Conservation (phyloP, 2,329 filamentous ascomycete genomes). For the Pseudogymnoascus sp. region DNA sequence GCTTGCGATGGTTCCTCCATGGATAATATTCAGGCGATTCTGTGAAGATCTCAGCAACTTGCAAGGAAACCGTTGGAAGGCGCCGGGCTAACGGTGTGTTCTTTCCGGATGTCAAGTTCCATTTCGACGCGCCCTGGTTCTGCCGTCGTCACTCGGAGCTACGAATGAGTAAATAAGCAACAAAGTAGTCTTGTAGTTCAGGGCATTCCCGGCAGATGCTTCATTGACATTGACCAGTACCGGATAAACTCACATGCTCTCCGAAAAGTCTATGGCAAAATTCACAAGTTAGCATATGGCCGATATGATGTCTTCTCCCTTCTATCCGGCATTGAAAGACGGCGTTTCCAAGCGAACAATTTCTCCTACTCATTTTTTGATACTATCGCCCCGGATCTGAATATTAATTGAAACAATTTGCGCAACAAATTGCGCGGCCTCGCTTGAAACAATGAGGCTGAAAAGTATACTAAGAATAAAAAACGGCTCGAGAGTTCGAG, state of each 20-base stretch:
- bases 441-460: constrained; percentile 8
- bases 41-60: constrained; percentile 27
- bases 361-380: not conserved
- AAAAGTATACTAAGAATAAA: constrained; percentile 4
- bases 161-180: not conserved
- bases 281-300: not conserved
- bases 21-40: constrained; percentile 70
- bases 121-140: constrained; percentile 63
- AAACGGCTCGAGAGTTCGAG: not conserved
- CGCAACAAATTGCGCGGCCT: not conserved
- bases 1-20: constrained; percentile 71
- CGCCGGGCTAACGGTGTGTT: constrained; percentile 58
- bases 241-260: constrained; percentile 24
- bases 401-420: not conserved
- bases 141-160: constrained; percentile 62
- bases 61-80: not conserved
- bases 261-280: constrained; percentile 25
- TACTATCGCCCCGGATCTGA: not conserved
- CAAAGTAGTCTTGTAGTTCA: not conserved
- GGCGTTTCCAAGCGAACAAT: not conserved
- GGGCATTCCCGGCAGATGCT: not conserved
- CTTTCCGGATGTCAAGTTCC: constrained; percentile 63
- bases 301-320: not conserved
- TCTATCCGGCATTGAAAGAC: not conserved
- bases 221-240: not conserved